Evolutionary conservation across 164 flowering plant genomes (phyloP).

Genomic region (Litsea cubeba): DNA sequence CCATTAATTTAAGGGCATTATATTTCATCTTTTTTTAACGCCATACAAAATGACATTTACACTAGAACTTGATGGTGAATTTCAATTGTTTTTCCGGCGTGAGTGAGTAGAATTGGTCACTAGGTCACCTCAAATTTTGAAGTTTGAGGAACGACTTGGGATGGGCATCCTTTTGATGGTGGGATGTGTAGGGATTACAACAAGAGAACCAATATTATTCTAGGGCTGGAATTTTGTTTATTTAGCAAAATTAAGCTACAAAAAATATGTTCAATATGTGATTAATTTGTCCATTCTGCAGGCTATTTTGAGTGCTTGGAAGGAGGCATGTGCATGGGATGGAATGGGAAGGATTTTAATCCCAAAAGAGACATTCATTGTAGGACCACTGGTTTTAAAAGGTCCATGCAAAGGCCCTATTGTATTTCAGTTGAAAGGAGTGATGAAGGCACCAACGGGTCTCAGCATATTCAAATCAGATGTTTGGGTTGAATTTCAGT

Average conservation of each 20-base stretch:
- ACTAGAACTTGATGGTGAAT: too few relatives aligned
- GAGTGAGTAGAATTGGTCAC: too few relatives aligned
- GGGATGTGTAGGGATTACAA: too few relatives aligned
- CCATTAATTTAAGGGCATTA: too few relatives aligned
- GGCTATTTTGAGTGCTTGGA: constrained; percentile 45
- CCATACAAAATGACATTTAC: too few relatives aligned
- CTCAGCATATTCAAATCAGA: constrained; percentile 2
- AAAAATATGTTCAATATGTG: not conserved
- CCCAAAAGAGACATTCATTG: constrained; percentile 28
- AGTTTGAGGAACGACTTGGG: too few relatives aligned
- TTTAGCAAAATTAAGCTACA: not conserved
- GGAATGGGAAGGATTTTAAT: constrained; percentile 23
- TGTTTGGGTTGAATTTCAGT: constrained; percentile 34
- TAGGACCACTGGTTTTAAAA: constrained; percentile 16
- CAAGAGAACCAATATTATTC: not conserved
- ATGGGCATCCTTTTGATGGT: too few relatives aligned
- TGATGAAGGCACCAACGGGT: constrained; percentile 19
- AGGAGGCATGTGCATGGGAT: constrained; percentile 30
- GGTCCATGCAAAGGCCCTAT: constrained; percentile 37
- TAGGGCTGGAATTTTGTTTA: not conserved
- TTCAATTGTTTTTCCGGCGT: too few relatives aligned
- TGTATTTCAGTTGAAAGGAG: constrained; percentile 20
- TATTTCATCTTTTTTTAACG: too few relatives aligned
- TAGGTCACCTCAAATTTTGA: too few relatives aligned
- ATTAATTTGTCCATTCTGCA: constrained; percentile 2